Evolutionary conservation across 116 monocot genomes (phyloP), one percentile per base, ranked within the genome.

Genomic region (Posidonia oceanica): DNA sequence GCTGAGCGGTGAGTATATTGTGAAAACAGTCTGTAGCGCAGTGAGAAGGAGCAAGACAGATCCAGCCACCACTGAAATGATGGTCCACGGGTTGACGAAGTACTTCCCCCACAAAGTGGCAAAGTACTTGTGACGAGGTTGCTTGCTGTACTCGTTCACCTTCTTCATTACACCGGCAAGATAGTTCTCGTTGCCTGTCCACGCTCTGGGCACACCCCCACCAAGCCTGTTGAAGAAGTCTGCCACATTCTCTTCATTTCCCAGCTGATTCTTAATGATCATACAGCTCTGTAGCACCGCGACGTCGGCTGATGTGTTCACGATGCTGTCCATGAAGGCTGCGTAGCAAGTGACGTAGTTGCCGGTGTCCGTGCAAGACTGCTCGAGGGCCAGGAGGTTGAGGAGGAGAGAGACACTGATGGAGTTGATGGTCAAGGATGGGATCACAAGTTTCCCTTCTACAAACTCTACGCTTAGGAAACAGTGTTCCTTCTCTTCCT

Each of bases 341-440:
- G 53, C 63, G 59, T 69, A 77, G 38, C 37, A 18, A 10, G 76
- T 66, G 37, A 77, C 4, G 39, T 64, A 36, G 5, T 21, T 57
- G 2, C 55, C 59, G 1, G 5, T 12, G 14, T 66, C 54, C 0
- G 59, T 18, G 8, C 42, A 3, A 64, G 57, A 76, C 63, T 77
- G 81, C 65, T 81, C 81, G 51, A 77, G 77, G 37, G 73, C 73
- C 2, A 77, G 42, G 21, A 81, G 73, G 52, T 81, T 77, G n/a
- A 70, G 56, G 56, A 70, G 36, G 54, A 70, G 53, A 70, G 69
- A 69, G 2, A 69, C 56, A 10, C 14, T 54, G 14, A 7, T 17
- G 17, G 13, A 36, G 54, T 57, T 56, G 23, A 70, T 55, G 12
- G 36, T 36, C n/a, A 70, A 36, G 36, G 21, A 20, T 55, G 69